Percentiles rank a stretch among this genome's conserved stretches.
Conservation (phyloP, 139 green algal genomes). For the Gonium pectorale region DNA sequence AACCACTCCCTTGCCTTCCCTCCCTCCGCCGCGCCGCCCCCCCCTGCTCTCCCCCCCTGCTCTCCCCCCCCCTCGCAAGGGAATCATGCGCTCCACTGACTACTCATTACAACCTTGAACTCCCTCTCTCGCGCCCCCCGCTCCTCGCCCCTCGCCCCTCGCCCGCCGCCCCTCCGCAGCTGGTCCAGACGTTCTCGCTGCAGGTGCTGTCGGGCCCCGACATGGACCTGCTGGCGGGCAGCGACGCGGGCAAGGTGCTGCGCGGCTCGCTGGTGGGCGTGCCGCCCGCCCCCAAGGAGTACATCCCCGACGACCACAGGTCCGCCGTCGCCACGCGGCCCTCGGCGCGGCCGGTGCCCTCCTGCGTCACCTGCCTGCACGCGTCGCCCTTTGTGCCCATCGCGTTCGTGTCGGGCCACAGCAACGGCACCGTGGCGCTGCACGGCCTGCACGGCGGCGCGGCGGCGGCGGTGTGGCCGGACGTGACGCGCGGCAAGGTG, state of each 20-base stretch:
- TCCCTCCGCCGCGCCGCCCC: too few species aligned
- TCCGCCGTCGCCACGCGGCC: conserved; percentile 10
- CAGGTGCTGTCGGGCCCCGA: conserved; percentile 18
- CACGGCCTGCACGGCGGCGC: conserved; percentile 23
- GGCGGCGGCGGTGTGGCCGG: conserved; percentile 47
- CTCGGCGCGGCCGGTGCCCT: neutral
- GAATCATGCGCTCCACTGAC: too few species aligned
- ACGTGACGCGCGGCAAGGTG: conserved; percentile 26
- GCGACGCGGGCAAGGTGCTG: conserved; percentile 49
- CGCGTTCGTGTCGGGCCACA: conserved; percentile 47
- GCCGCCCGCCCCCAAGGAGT: conserved; percentile 57
- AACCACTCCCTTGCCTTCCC: too few species aligned
- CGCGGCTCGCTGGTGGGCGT: conserved; percentile 55
- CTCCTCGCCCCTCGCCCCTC: neutral
- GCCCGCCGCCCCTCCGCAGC: neutral
- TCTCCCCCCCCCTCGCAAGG: too few species aligned
- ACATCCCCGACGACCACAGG: conserved; percentile 47
- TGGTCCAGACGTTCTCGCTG: conserved; percentile 31
- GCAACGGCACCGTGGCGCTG: conserved; percentile 56
- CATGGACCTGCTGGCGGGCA: conserved; percentile 59
- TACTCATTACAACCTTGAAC: neutral
- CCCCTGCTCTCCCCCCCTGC: too few species aligned
- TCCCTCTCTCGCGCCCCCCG: neutral
- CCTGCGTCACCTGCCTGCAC: conserved; percentile 44
- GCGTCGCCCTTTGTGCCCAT: conserved; percentile 40